phyloP scores from a whole-genome alignment of 2,329 filamentous ascomycete genomes.

The Endocalyx cinctus region DNA sequence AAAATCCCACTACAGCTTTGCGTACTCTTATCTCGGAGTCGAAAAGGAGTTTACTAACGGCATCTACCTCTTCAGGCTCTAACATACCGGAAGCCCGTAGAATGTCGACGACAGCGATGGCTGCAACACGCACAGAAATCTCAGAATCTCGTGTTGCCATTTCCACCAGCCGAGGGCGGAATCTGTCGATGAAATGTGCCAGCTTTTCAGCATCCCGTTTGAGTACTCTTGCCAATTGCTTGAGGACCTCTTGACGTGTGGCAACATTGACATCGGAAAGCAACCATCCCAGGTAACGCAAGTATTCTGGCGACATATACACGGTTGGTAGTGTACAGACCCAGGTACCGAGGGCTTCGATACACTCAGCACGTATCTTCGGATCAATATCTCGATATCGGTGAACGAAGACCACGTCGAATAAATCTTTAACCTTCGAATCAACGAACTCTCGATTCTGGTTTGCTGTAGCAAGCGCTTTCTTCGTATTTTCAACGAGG shows the following conservation, averaged over 20 bases:
- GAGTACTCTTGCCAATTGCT: conserved; percentile 76
- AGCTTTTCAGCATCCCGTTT: conserved; percentile 77
- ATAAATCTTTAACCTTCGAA: conserved; percentile 74
- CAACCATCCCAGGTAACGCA: conserved; percentile 94
- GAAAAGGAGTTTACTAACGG: conserved; percentile 81
- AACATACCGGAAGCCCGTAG: conserved; percentile 81
- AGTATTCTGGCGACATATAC: conserved; percentile 85
- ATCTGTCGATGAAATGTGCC: conserved; percentile 89
- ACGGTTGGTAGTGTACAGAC: conserved; percentile 78
- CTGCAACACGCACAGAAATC: conserved; percentile 69
- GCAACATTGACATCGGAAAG: conserved; percentile 73
- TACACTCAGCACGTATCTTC: conserved; percentile 82
- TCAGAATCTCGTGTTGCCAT: conserved; percentile 88
- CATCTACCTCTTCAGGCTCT: conserved; percentile 87
- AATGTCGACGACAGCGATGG: conserved; percentile 76
- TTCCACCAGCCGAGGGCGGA: conserved; percentile 81
- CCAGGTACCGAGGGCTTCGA: conserved; percentile 83
- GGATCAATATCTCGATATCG: conserved; percentile 92
- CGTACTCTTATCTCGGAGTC: conserved; percentile 80
- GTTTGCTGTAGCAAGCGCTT: conserved; percentile 65
- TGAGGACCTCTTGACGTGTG: conserved; percentile 80
- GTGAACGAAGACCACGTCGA: conserved; percentile 91
- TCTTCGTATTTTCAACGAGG: conserved; percentile 68
- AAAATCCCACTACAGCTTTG: conserved; percentile 86
- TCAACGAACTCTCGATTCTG: conserved; percentile 66